Conservation (phyloP, 139 green algal species). For the Trebouxia sp. region DNA sequence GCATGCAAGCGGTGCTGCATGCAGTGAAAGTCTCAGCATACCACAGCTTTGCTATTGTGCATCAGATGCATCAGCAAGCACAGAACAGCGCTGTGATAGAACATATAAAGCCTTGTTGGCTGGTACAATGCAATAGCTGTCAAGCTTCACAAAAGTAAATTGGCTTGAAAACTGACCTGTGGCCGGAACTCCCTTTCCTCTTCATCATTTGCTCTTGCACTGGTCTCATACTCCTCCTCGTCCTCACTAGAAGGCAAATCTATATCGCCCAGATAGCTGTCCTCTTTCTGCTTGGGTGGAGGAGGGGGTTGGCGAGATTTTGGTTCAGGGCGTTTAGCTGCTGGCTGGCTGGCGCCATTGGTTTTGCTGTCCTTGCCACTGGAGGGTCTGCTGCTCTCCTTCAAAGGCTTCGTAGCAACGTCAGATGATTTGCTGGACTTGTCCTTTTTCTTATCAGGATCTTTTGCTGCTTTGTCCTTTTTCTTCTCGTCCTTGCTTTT, state of each 20-base stretch:
- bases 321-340: slow-evolving; percentile 33
- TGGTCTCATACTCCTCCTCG: slow-evolving; percentile 66
- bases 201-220: slow-evolving; percentile 48
- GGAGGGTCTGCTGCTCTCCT: slow-evolving; percentile 28
- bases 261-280: slow-evolving; percentile 88
- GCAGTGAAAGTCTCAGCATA: too few relatives aligned
- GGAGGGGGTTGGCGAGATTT: not conserved
- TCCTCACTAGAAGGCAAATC: slow-evolving; percentile 87
- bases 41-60: too few relatives aligned
- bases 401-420: slow-evolving; percentile 10
- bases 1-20: too few relatives aligned
- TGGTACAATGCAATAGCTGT: too few relatives aligned
- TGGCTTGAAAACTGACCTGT: slow-evolving; percentile 4
- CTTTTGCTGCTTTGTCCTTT: slow-evolving; percentile 22
- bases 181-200: slow-evolving; percentile 45
- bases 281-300: slow-evolving; percentile 26
- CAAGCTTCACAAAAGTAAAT: too few relatives aligned
- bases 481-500: slow-evolving; percentile 41
- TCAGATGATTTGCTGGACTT: slow-evolving; percentile 30
- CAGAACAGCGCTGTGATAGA: too few relatives aligned
- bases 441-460: slow-evolving; percentile 39
- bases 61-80: too few relatives aligned
- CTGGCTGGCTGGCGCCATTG: slow-evolving; percentile 28
- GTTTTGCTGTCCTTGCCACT: slow-evolving; percentile 31
- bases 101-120: too few relatives aligned